Percentiles rank a stretch among this genome's conserved stretches.
phyloP scores from a whole-genome alignment of 1,284 basidiomycete genomes.

The Leccinum solheimii region DNA sequence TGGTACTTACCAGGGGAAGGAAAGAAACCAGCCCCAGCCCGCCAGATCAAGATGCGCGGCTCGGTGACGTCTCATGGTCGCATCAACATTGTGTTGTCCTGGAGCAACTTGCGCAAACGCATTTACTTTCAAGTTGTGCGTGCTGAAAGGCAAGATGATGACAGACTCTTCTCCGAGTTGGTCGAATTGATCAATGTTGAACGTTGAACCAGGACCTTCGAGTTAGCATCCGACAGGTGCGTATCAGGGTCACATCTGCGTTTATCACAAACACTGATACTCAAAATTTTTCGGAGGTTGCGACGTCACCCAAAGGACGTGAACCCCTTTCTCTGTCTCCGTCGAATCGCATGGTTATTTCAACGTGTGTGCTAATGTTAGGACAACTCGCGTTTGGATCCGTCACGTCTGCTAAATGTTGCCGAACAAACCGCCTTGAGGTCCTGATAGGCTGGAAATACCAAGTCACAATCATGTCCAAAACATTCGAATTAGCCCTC shows the following conservation, averaged over 20 bases:
- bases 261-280: too few species aligned
- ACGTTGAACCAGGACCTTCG: too few species aligned
- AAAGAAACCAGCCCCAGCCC: not conserved
- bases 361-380: not conserved
- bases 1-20: not conserved
- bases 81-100: too few species aligned
- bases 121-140: not conserved
- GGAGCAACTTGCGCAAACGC: not conserved
- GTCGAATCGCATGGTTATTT: not conserved
- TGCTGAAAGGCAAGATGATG: not conserved
- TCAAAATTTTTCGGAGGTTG: not conserved
- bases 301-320: not conserved
- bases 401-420: slow-evolving; percentile 38
- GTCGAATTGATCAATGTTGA: too few species aligned
- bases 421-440: slow-evolving; percentile 34
- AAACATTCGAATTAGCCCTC: not conserved
- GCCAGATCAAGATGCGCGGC: not conserved
- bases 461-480: not conserved
- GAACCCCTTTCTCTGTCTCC: not conserved
- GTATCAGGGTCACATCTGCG: not conserved
- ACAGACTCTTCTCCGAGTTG: too few species aligned
- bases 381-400: slow-evolving; percentile 49
- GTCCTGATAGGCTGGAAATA: slow-evolving; percentile 40
- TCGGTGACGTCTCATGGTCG: not conserved
- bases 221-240: not conserved